These are phyloP conservation scores for Funneliformis caledonium DNA, from an alignment of 371 early-diverging fungal genomes.

Conservation along the genomic window DNA sequence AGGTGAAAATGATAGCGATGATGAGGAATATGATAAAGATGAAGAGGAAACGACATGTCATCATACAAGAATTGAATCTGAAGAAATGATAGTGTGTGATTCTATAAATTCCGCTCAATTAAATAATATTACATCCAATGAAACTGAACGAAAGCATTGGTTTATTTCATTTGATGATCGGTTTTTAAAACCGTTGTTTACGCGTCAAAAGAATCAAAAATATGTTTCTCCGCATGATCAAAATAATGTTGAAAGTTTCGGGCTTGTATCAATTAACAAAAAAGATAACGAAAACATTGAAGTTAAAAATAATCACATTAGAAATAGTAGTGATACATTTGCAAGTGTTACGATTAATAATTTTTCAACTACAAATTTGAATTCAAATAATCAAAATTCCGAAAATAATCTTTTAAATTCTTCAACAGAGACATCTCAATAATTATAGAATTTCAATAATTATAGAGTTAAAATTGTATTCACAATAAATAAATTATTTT, in stretches of 20 bases:
- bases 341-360: background rate
- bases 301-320: no score
- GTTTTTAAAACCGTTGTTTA: conserved; percentile 80
- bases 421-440: no score
- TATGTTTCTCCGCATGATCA: background rate
- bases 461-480: no score
- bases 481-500: no score
- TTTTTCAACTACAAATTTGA: background rate
- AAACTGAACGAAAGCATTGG: conserved; percentile 72
- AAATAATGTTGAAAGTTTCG: background rate
- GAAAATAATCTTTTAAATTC: background rate
- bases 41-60: conserved; percentile 37
- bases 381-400: background rate
- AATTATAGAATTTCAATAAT: no score
- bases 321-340: background rate
- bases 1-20: conserved; percentile 58
- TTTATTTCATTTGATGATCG: conserved; percentile 83
- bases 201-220: conserved; percentile 34
- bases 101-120: conserved; percentile 40
- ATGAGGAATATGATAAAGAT: conserved; percentile 41
- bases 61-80: conserved; percentile 39
- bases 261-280: background rate
- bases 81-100: conserved; percentile 39
- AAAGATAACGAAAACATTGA: background rate
- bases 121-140: conserved; percentile 54